Conservation (phyloP, 805 yeast species). For the Suhomyces canberraensis region DNA sequence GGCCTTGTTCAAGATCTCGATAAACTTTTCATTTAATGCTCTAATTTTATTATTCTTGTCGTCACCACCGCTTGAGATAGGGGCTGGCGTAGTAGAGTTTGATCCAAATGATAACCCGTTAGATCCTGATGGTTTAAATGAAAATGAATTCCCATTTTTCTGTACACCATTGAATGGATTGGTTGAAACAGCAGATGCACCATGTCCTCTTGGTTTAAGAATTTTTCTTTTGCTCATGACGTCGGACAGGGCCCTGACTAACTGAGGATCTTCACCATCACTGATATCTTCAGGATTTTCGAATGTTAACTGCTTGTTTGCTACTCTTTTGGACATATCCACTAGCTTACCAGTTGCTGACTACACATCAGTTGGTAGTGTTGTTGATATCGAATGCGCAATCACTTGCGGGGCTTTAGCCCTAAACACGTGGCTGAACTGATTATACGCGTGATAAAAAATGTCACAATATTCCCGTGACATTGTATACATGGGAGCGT, state of each 20-base stretch:
- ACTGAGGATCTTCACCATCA: conserved; percentile 26
- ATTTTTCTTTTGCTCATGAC: conserved; percentile 70
- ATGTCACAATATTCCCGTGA: conserved; percentile 1
- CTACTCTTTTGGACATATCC: conserved; percentile 64
- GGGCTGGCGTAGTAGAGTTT: neutral
- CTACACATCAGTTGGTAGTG: neutral
- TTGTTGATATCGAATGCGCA: neutral
- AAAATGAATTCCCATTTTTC: neutral
- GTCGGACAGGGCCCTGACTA: conserved; percentile 53
- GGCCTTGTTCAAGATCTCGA: conserved; percentile 43
- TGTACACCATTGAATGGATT: conserved; percentile 1
- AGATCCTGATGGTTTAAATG: neutral
- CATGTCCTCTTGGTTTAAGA: conserved; percentile 47
- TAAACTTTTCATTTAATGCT: conserved; percentile 64
- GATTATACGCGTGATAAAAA: neutral
- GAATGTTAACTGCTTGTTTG: conserved; percentile 60
- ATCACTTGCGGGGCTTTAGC: conserved; percentile 11
- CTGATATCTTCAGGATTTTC: conserved; percentile 39
- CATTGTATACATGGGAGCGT: too few species aligned
- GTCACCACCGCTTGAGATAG: neutral
- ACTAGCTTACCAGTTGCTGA: neutral
- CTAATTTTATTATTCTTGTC: conserved; percentile 49
- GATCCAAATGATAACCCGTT: conserved; percentile 3
- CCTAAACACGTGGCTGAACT: conserved; percentile 1
- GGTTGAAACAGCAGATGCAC: neutral